Percentiles rank a stretch among this genome's conserved stretches.
These are phyloP conservation scores for Melanopsichium pennsylvanicum DNA, from an alignment of 1,284 basidiomycete genomes.

Conservation along the genomic window DNA sequence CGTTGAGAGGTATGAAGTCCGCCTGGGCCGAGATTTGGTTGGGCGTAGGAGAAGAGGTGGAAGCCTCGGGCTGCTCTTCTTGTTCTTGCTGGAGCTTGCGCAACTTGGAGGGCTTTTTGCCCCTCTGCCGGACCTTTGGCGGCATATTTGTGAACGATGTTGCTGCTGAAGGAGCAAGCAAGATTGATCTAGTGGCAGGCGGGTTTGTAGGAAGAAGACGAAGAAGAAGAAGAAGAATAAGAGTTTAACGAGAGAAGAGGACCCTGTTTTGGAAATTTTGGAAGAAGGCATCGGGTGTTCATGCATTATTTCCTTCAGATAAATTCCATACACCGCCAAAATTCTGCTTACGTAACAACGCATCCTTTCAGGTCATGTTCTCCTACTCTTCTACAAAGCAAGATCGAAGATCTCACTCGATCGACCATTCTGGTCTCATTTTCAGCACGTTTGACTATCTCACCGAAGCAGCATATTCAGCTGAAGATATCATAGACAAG, in stretches of 20 bases:
- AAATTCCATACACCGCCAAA: constrained; percentile 12
- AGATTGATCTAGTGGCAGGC: neutral
- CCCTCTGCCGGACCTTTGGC: constrained; percentile 43
- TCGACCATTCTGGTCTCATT: too few species aligned
- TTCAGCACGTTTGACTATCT: too few species aligned
- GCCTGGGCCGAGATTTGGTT: constrained; percentile 23
- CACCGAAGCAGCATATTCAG: too few species aligned
- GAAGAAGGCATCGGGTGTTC: neutral
- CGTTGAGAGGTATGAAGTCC: constrained; percentile 28
- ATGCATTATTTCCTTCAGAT: constrained; percentile 10
- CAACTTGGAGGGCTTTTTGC: constrained; percentile 45
- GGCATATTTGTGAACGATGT: constrained; percentile 7
- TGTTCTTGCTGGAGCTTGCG: constrained; percentile 29
- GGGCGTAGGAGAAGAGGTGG: constrained; percentile 8
- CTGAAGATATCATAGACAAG: too few species aligned
- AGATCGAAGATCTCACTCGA: too few species aligned
- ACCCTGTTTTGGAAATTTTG: constrained; percentile 16
- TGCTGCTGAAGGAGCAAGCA: neutral
- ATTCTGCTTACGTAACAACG: constrained; percentile 37
- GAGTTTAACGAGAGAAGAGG: neutral
- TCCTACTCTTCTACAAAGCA: constrained; percentile 1
- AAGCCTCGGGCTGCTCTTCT: constrained; percentile 12
- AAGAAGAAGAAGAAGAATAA: neutral
- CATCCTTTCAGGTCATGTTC: neutral
- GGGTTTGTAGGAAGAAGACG: neutral